Conservation (phyloP, 306 rosid genomes). For the Acacia melanoxylon region DNA sequence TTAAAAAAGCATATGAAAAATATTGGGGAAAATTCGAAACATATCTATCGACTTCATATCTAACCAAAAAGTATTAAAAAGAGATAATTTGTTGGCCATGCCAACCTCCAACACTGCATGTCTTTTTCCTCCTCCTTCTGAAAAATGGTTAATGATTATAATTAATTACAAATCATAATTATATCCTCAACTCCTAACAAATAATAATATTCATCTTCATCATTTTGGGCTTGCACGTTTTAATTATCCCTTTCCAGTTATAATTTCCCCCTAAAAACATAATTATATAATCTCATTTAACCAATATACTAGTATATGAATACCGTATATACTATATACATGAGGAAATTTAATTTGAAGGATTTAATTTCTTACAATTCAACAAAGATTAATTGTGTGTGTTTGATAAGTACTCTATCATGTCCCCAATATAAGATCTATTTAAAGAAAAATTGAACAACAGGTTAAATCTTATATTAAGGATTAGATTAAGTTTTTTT, state of each 20-base stretch:
- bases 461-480: too few species aligned
- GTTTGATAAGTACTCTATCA: too few species aligned
- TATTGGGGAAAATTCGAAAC: not conserved
- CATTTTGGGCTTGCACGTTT: not conserved
- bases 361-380: too few species aligned
- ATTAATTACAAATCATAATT: too few species aligned
- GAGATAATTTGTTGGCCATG: not conserved
- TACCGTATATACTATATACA: too few species aligned
- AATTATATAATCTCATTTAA: not conserved
- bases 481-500: too few species aligned
- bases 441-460: too few species aligned
- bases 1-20: not conserved
- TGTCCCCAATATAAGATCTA: too few species aligned
- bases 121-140: not conserved
- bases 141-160: not conserved
- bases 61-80: not conserved
- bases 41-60: not conserved
- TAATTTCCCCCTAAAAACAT: not conserved
- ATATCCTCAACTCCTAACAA: not conserved
- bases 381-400: too few species aligned
- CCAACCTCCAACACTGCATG: slow-evolving; percentile 9
- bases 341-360: too few species aligned
- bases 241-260: not conserved
- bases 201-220: not conserved
- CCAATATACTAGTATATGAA: not conserved